Conservation (phyloP, 805 yeast species). For the Myxozyma sirexii region DNA sequence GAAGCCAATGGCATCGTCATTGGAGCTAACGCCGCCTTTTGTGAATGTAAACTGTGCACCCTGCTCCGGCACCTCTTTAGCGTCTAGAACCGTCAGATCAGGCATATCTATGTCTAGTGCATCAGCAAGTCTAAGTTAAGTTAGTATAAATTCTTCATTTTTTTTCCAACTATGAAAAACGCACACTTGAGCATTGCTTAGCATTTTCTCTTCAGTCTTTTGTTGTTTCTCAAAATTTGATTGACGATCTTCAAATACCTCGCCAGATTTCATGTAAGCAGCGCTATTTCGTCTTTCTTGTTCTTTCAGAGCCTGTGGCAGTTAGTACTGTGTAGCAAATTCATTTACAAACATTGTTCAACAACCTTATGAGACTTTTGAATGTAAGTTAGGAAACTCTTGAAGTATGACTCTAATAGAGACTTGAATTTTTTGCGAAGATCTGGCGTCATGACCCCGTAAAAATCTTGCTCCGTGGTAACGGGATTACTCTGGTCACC, state of each 20-base stretch:
- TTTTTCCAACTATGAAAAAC: not conserved
- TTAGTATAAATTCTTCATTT: not conserved
- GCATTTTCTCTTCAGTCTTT: slow-evolving; percentile 51
- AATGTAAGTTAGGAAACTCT: not conserved
- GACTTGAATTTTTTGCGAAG: slow-evolving; percentile 38
- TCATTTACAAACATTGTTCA: not conserved
- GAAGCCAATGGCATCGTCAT: slow-evolving; percentile 37
- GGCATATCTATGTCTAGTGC: slow-evolving; percentile 48
- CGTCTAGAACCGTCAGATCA: slow-evolving; percentile 39
- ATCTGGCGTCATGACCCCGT: slow-evolving; percentile 35
- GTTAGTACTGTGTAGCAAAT: slow-evolving; percentile 41
- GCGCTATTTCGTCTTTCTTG: slow-evolving; percentile 50
- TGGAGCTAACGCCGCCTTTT: slow-evolving; percentile 35
- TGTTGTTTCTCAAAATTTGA: slow-evolving; percentile 33
- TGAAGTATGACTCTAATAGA: slow-evolving; percentile 11
- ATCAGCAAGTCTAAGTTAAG: slow-evolving; percentile 46
- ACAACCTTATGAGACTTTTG: slow-evolving; percentile 17
- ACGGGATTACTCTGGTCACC: not conserved
- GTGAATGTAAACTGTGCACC: slow-evolving; percentile 24
- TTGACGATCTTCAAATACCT: slow-evolving; percentile 49
- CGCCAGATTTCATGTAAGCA: slow-evolving; percentile 70
- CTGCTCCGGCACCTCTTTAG: slow-evolving; percentile 37
- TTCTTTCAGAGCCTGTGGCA: slow-evolving; percentile 37
- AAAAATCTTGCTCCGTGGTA: not conserved
- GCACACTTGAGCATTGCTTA: slow-evolving; percentile 44